Conservation (phyloP, 345 rosid genomes). For the Eucalyptus regnans region DNA sequence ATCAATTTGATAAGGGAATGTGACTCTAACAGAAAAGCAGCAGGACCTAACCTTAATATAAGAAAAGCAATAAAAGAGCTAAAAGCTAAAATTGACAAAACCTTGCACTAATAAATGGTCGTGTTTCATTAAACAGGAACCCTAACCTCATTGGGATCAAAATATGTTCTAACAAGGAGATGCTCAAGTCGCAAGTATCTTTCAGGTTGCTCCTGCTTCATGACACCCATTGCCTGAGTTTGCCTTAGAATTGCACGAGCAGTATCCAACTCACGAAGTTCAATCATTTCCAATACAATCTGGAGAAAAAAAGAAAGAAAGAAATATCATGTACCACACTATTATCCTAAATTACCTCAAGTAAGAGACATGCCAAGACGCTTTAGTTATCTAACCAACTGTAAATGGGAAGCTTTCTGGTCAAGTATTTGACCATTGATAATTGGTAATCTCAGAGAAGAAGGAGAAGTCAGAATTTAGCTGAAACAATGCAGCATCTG, state of each 20-base stretch:
- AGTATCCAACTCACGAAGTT: constrained; percentile 88
- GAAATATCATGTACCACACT: neutral
- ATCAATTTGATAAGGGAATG: neutral
- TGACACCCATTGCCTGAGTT: constrained; percentile 97
- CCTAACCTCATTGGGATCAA: constrained; percentile 90
- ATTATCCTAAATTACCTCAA: neutral
- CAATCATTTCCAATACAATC: constrained; percentile 98
- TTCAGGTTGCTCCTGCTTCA: constrained; percentile 99
- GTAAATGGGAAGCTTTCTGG: neutral
- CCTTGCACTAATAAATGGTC: neutral
- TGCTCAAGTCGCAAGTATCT: constrained; percentile 93
- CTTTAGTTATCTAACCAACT: neutral
- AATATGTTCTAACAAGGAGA: constrained; percentile 89
- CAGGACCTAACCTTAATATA: neutral
- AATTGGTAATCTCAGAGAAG: neutral
- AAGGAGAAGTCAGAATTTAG: neutral
- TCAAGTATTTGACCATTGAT: neutral
- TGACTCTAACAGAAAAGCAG: neutral
- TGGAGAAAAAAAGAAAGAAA: constrained; percentile 8
- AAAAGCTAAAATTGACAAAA: neutral
- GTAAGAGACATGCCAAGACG: neutral
- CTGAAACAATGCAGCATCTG: neutral
- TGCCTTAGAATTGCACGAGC: constrained; percentile 94
- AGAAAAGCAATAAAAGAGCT: neutral
- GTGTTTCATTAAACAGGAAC: neutral